Conservation (phyloP, 1,284 basidiomycete genomes). For the Sanghuangporus baumii region DNA sequence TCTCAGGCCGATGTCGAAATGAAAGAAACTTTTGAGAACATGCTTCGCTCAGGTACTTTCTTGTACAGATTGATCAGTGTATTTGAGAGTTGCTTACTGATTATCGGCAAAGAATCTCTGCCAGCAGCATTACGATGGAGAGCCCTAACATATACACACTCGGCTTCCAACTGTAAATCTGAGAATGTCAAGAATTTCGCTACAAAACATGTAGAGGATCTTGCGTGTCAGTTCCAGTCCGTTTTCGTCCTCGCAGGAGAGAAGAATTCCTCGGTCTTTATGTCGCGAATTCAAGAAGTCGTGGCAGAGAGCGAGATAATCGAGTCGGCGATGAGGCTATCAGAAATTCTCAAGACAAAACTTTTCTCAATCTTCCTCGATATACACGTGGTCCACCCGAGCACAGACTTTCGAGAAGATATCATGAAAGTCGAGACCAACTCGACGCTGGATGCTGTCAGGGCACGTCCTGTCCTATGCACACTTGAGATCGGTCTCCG, state of each 20-base stretch:
- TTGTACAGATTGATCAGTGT: not conserved
- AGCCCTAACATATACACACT: not conserved
- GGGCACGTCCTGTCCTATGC: not conserved
- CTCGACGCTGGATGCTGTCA: not conserved
- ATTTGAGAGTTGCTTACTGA: not conserved
- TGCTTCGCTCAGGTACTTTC: not conserved
- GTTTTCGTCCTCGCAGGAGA: not conserved
- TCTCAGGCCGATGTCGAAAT: not conserved
- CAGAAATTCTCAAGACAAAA: not conserved
- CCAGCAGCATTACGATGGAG: constrained; percentile 1
- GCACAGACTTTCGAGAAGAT: not conserved
- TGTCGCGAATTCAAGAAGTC: not conserved
- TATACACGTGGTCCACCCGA: not conserved
- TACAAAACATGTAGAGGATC: too few relatives aligned
- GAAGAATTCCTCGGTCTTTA: not conserved
- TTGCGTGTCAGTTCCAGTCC: not conserved
- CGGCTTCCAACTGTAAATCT: not conserved
- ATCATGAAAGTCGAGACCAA: not conserved
- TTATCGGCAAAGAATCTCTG: not conserved
- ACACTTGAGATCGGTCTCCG: not conserved
- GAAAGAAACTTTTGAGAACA: not conserved
- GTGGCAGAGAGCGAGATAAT: not conserved
- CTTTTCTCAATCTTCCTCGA: not conserved
- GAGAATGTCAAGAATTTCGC: not conserved
- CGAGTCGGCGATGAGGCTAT: not conserved